Conservation (phyloP, 306 rosid genomes). For the Potentilla sterilis region DNA sequence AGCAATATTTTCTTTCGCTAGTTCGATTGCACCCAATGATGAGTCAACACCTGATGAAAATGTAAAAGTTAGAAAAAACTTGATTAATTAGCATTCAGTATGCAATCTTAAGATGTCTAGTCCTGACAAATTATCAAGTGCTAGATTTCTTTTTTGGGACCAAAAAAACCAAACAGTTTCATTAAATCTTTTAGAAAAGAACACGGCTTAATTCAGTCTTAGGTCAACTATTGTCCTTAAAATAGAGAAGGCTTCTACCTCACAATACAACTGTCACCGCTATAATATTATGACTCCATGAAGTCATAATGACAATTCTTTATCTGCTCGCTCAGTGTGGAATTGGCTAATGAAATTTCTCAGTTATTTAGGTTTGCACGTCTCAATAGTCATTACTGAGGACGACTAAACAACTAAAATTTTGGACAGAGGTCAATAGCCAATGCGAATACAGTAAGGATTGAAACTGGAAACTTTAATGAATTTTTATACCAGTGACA, state of each 20-base stretch:
- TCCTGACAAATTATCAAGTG: not conserved
- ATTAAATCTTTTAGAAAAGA: not conserved
- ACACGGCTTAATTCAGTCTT: not conserved
- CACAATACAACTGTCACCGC: not conserved
- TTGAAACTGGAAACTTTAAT: not conserved
- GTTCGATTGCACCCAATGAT: constrained; percentile 73
- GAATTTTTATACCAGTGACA: constrained; percentile 61
- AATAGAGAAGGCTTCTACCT: not conserved
- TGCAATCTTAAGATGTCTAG: constrained; percentile 8
- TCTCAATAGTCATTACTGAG: not conserved
- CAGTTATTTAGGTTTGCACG: not conserved
- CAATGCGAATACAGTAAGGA: not conserved
- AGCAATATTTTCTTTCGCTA: constrained; percentile 77
- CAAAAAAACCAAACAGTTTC: not conserved
- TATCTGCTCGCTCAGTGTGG: not conserved
- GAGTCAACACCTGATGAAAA: constrained; percentile 63
- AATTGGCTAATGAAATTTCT: not conserved
- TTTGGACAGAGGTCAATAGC: not conserved
- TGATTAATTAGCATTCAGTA: constrained; percentile 15
- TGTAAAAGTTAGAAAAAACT: constrained; percentile 13
- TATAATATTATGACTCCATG: not conserved
- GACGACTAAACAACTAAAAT: constrained; percentile 3
- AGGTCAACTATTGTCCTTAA: not conserved
- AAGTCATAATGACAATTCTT: not conserved
- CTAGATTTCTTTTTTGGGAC: not conserved